A percentile compares a stretch with the other conserved stretches of the same genome.
phyloP scores from a whole-genome alignment of 108 stramenopile genomes.

The Skeletonema potamos region DNA sequence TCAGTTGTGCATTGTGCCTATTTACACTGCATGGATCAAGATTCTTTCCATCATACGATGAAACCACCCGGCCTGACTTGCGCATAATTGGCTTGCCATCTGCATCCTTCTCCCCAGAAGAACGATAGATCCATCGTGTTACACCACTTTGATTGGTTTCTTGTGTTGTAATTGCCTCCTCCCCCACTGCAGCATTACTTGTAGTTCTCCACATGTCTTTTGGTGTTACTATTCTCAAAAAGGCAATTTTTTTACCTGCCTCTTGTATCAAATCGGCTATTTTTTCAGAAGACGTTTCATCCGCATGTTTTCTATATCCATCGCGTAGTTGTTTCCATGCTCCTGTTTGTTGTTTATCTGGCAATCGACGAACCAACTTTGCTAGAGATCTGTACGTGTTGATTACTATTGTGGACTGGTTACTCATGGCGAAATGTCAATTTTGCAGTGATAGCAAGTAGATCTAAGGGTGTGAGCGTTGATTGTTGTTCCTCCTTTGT shows the following conservation, averaged over 20 bases:
- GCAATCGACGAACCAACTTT: constrained; percentile 53
- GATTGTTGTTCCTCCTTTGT: too few species aligned
- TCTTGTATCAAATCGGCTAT: constrained; percentile 54
- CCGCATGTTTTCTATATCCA: constrained; percentile 45
- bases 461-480: too few species aligned
- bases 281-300: constrained; percentile 38
- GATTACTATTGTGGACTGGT: constrained; percentile 32
- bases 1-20: constrained; percentile 61
- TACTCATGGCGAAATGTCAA: background rate
- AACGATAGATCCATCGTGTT: constrained; percentile 46
- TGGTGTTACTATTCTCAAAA: constrained; percentile 74
- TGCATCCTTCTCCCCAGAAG: constrained; percentile 39
- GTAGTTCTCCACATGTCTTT: constrained; percentile 29
- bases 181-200: constrained; percentile 12
- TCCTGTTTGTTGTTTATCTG: constrained; percentile 47
- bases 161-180: constrained; percentile 20
- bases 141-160: constrained; percentile 44
- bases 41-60: constrained; percentile 80
- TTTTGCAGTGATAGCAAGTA: background rate
- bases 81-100: constrained; percentile 33
- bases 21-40: constrained; percentile 77
- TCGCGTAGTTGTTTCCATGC: constrained; percentile 56
- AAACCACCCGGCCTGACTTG: constrained; percentile 52
- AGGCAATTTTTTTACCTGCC: constrained; percentile 69
- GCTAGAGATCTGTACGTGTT: constrained; percentile 56